phyloP scores from a whole-genome alignment of 495 filamentous ascomycete species.

The Neurospora hispaniola region DNA sequence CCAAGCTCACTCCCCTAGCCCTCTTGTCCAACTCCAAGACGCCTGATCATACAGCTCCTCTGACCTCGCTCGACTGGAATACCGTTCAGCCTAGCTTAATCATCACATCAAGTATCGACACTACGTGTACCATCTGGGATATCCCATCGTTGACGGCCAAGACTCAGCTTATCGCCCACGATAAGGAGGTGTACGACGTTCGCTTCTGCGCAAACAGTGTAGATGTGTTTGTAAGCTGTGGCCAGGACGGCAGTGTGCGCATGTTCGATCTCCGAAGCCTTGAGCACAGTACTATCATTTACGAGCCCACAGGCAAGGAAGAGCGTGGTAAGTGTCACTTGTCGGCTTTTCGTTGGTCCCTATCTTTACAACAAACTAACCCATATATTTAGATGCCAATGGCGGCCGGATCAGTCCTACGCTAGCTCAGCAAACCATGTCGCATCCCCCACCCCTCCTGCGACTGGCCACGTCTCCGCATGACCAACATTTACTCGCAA shows the following conservation, averaged over 20 bases:
- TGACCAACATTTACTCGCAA: constrained; percentile 89
- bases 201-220: constrained; percentile 93
- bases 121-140: constrained; percentile 99
- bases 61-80: constrained; percentile 97
- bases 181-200: constrained; percentile 98
- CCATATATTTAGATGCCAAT: constrained; percentile 24
- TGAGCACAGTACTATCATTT: constrained; percentile 98
- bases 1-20: constrained; percentile 88
- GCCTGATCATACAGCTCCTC: constrained; percentile 90
- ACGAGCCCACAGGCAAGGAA: constrained; percentile 85
- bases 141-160: constrained; percentile 97
- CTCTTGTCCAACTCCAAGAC: constrained; percentile 96
- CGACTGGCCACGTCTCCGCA: constrained; percentile 90
- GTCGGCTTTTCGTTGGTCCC: no score
- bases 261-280: constrained; percentile 98
- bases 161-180: constrained; percentile 95
- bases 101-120: constrained; percentile 98
- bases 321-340: constrained; percentile 56
- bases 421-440: constrained; percentile 60
- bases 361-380: constrained; percentile 10
- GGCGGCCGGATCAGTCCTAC: constrained; percentile 50
- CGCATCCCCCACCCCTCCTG: constrained; percentile 74
- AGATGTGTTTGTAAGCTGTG: constrained; percentile 95
- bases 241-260: constrained; percentile 92
- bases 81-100: constrained; percentile 90